Evolutionary conservation across 495 filamentous ascomycete species (phyloP), one percentile per base, ranked within the genome.

Genomic region (Chaetomium cochliodes): DNA sequence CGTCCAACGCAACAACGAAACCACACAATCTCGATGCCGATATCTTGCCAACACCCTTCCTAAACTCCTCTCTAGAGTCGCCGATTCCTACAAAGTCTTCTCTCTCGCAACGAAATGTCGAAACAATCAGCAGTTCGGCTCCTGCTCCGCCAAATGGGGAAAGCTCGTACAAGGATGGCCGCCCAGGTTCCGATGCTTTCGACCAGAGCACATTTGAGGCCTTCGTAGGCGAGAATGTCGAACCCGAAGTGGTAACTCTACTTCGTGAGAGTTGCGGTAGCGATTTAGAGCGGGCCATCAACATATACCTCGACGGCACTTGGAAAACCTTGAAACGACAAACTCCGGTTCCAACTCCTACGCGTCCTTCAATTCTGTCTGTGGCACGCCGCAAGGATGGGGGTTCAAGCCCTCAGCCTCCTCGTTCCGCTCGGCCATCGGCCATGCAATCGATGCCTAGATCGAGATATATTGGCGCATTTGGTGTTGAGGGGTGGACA

Each of bases 291-390:
- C 78, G 82, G 68, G 90, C 89, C 8, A 84, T 92, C 60, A 90
- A 91, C 68, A 90, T 96, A 78, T 98, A 92, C 71, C 88, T 96
- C 56, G 94, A 98, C 68, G 93, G 93, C 16, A 96, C 92, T 6
- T 97, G 91, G 92, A 93, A 88, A 69, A 84, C 73, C 1, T 67
- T 79, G 18, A 71, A 73, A 61, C 58, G 58, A 62, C 68, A 70
- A 57, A n/a, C 62, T 11, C 42, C 69, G 4, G 58, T 62, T 16
- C 66, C 74, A 57, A 22, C 65, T 18, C 54, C 70, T 54, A 26
- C 58, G 3, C 67, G 54, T 25, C 56, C 69, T 5, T 58, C 65
- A n/a, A 62, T 66, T 16, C 62, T 66, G 42, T 63, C 50, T 46
- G 25, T 58, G 11, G 22, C 64, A 22, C 41, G 58, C n/a, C 67